Evolutionary conservation across 2,329 filamentous ascomycete genomes (phyloP), one percentile per base, ranked within the genome.

Genomic region (Trematosphaeria pertusa): DNA sequence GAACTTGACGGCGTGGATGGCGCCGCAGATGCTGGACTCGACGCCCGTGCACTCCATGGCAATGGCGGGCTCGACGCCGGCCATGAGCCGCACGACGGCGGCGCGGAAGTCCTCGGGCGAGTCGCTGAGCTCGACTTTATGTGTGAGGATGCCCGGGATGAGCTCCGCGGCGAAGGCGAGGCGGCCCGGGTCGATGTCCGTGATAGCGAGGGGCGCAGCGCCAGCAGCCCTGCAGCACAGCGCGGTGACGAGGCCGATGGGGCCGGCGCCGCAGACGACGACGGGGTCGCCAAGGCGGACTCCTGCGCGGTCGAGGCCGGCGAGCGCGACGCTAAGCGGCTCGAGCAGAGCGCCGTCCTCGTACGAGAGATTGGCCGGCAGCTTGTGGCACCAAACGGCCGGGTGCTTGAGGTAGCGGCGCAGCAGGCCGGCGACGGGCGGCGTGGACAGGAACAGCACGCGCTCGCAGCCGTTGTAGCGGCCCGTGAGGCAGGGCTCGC

Each of bases 341-440:
- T 97, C 94, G 33, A 97, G 79, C 75, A 97, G 81, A 11, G 92
- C 88, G 42, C 93, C 94, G 67, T 96, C 85, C 77, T 97, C 93
- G 69, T 86, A 97, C 44, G 86, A 88, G 88, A 97, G 92, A 56
- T 61, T 73, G 73, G 89, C 79, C 37, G 89, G 90, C 61, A 97
- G 94, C 80, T 96, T 96, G 80, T 97, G 91, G 77, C 93, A 97
- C 91, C 92, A 97, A 38, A 88, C 81, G 15, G 92, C 91, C 2
- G 91, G 92, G 78, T 97, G 93, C 78, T 93, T 96, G 76, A 97
- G 89, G 72, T 97, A 97, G 72, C 93, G 85, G 60, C 93, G 85
- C 61, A 97, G 81, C 54, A 97, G 82, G 26, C 93, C 94, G 7
- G 89, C 83, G 21, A 96, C 86, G 10, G 94, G 93, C 7, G 94